A percentile compares a stretch with the other conserved stretches of the same genome.
These are phyloP conservation scores for Starmerella asiatica DNA, from an alignment of 805 yeast genomes.

Conservation along the genomic window DNA sequence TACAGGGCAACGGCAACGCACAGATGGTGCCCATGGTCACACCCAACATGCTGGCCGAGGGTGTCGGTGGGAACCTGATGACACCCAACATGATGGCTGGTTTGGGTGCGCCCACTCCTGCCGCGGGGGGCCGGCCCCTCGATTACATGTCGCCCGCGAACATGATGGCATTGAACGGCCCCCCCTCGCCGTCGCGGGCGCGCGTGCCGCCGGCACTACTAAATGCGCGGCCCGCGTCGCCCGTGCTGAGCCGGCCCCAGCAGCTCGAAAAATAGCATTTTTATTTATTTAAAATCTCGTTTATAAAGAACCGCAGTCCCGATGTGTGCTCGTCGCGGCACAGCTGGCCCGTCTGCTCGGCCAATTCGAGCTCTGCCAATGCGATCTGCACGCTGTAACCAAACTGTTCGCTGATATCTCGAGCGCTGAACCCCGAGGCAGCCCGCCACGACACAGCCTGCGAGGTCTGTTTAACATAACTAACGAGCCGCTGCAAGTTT, in stretches of 20 bases:
- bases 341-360: slow-evolving; percentile 43
- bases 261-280: slow-evolving; percentile 1
- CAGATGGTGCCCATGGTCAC: background rate
- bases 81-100: background rate
- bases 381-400: slow-evolving; percentile 58
- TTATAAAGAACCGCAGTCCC: slow-evolving; percentile 51
- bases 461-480: slow-evolving; percentile 14
- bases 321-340: slow-evolving; percentile 56
- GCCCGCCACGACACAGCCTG: slow-evolving; percentile 19
- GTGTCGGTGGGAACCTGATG: background rate
- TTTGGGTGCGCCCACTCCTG: too few species aligned
- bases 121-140: background rate
- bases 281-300: too few species aligned
- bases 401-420: slow-evolving; percentile 36
- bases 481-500: slow-evolving; percentile 13
- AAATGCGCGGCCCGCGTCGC: slow-evolving; percentile 9
- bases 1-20: too few species aligned
- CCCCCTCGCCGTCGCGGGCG: slow-evolving; percentile 18
- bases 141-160: background rate
- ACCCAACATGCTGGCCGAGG: background rate
- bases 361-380: slow-evolving; percentile 46
- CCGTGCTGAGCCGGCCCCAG: slow-evolving; percentile 7
- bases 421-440: slow-evolving; percentile 26
- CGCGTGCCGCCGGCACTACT: slow-evolving; percentile 13
- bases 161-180: slow-evolving; percentile 2